phyloP scores from a whole-genome alignment of 257 asterid species.

The Jacaranda copaia region DNA sequence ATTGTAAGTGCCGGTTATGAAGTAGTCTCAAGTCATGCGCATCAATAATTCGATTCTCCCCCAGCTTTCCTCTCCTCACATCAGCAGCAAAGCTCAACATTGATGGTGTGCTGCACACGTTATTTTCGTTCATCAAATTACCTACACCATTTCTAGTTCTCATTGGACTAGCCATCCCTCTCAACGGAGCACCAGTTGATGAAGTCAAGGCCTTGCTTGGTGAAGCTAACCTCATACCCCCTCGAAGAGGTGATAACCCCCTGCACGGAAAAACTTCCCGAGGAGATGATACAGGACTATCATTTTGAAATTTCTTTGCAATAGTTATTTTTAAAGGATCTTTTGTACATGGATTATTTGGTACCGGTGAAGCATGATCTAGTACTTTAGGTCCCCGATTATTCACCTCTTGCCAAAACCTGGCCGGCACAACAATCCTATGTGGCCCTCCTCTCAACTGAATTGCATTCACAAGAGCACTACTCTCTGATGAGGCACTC shows the following conservation, averaged over 20 bases:
- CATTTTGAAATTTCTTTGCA: constrained; percentile 52
- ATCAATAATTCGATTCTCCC: constrained; percentile 66
- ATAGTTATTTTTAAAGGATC: constrained; percentile 49
- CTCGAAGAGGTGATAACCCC: constrained; percentile 81
- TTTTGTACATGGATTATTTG: constrained; percentile 42
- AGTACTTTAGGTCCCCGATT: constrained; percentile 45
- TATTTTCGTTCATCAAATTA: constrained; percentile 44
- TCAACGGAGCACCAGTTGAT: constrained; percentile 46
- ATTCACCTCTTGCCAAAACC: constrained; percentile 61
- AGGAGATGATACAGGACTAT: constrained; percentile 60
- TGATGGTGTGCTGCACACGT: constrained; percentile 56
- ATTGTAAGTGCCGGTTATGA: constrained; percentile 78
- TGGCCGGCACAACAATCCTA: constrained; percentile 66
- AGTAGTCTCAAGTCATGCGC: constrained; percentile 80
- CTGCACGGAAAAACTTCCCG: constrained; percentile 44
- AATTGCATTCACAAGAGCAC: constrained; percentile 34
- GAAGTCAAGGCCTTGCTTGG: constrained; percentile 58
- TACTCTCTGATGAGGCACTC: constrained; percentile 52
- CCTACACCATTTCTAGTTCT: constrained; percentile 57
- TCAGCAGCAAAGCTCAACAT: constrained; percentile 66
- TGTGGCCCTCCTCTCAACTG: constrained; percentile 50
- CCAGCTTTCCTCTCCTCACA: constrained; percentile 72
- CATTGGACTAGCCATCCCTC: constrained; percentile 73
- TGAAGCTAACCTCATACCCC: constrained; percentile 67
- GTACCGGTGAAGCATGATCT: constrained; percentile 59